Evolutionary conservation across 2,329 filamentous ascomycete species (phyloP).

Genomic region (Macrophomina tecta): DNA sequence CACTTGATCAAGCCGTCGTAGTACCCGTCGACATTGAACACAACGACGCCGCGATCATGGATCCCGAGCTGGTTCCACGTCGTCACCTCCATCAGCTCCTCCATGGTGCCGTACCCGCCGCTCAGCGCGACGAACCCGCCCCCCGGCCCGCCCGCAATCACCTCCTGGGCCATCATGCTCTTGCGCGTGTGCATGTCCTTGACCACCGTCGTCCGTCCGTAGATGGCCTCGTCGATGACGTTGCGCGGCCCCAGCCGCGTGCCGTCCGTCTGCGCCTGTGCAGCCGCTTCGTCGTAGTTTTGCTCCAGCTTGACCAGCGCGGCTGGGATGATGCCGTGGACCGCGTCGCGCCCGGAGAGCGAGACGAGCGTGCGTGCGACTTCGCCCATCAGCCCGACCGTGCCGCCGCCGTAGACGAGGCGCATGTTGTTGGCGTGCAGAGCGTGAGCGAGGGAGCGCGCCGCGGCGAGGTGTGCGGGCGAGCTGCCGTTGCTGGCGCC

Average conservation of each 20-base stretch:
- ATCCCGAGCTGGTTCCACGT: conserved; percentile 98
- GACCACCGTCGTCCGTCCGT: conserved; percentile 86
- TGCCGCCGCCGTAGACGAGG: conserved; percentile 94
- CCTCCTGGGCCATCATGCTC: conserved; percentile 76
- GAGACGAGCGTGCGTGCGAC: conserved; percentile 84
- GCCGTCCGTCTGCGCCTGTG: background rate
- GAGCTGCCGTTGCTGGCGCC: conserved; percentile 77
- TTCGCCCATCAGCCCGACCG: conserved; percentile 94
- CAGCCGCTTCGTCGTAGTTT: conserved; percentile 57
- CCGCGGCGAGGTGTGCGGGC: conserved; percentile 77
- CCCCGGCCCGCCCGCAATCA: conserved; percentile 79
- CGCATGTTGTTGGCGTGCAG: conserved; percentile 80
- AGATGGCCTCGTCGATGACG: conserved; percentile 66
- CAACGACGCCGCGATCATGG: conserved; percentile 76
- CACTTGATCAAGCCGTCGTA: conserved; percentile 87
- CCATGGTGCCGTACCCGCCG: conserved; percentile 92
- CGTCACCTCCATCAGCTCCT: conserved; percentile 89
- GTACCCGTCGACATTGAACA: conserved; percentile 89
- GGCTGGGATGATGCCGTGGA: conserved; percentile 92
- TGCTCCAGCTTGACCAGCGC: conserved; percentile 82
- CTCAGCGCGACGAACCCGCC: conserved; percentile 87
- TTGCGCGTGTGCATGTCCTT: conserved; percentile 97
- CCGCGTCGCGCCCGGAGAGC: conserved; percentile 77
- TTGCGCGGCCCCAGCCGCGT: conserved; percentile 45
- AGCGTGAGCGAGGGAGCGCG: conserved; percentile 72